A percentile compares a stretch with the other conserved stretches of the same genome.
Evolutionary conservation across 345 rosid species (phyloP).

Genomic region (Lepidium aucheri): DNA sequence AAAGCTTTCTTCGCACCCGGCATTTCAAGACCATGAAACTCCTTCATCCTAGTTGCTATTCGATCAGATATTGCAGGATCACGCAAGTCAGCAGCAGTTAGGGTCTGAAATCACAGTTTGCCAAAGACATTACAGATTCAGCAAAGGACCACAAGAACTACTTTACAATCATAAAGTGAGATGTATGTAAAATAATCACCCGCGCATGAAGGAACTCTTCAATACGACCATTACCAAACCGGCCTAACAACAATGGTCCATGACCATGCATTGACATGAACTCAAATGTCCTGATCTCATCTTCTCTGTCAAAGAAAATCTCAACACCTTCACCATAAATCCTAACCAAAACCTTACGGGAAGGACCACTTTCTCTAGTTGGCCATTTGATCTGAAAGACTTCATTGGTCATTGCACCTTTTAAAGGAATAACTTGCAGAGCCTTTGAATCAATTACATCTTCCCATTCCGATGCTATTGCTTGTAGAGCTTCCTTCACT

Average conservation of each 20-base stretch:
- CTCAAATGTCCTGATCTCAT: slow-evolving; percentile 83
- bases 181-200: slow-evolving; percentile 30
- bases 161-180: not conserved
- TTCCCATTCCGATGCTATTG: slow-evolving; percentile 61
- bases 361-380: slow-evolving; percentile 26
- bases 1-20: slow-evolving; percentile 48
- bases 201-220: slow-evolving; percentile 89
- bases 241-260: slow-evolving; percentile 79
- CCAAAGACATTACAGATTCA: not conserved
- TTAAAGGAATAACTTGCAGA: slow-evolving; percentile 53
- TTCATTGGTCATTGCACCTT: slow-evolving; percentile 93
- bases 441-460: slow-evolving; percentile 54
- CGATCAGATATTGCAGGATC: slow-evolving; percentile 63
- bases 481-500: slow-evolving; percentile 46
- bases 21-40: slow-evolving; percentile 80
- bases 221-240: slow-evolving; percentile 71
- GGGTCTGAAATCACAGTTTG: slow-evolving; percentile 42
- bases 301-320: slow-evolving; percentile 64
- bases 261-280: slow-evolving; percentile 78
- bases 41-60: slow-evolving; percentile 72
- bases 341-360: slow-evolving; percentile 57
- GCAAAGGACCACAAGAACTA: not conserved
- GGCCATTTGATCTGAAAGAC: slow-evolving; percentile 90
- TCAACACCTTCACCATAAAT: slow-evolving; percentile 94
- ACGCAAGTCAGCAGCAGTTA: slow-evolving; percentile 72